Evolutionary conservation across 2,329 filamentous ascomycete species (phyloP).

Genomic region (Fusarium papillatum): DNA sequence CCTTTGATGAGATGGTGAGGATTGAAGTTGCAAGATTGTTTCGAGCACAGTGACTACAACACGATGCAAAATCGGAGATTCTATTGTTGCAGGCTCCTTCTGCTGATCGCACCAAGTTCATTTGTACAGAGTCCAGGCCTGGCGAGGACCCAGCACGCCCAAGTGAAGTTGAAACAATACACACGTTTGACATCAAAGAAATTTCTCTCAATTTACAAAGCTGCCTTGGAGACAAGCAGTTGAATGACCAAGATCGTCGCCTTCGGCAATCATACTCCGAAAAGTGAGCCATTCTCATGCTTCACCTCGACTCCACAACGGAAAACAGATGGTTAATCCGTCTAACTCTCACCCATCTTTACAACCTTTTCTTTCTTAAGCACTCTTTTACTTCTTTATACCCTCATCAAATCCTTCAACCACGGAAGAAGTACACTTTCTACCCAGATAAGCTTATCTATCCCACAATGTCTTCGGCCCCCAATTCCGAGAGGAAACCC

Average conservation of each 20-base stretch:
- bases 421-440: neutral
- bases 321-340: neutral
- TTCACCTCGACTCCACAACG: neutral
- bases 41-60: neutral
- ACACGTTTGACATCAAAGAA: accelerated
- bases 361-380: neutral
- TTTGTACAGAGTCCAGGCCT: neutral
- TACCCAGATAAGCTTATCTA: neutral
- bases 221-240: neutral
- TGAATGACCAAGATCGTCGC: neutral
- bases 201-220: neutral
- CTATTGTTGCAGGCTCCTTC: neutral
- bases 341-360: neutral
- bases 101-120: neutral
- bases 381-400: neutral
- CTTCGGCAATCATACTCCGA: neutral
- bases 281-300: neutral
- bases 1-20: neutral
- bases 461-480: neutral
- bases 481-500: conserved; percentile 45
- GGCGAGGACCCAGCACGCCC: neutral
- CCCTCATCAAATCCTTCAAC: neutral
- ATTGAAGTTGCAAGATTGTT: neutral
- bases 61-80: neutral
- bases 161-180: neutral